Evolutionary conservation across 2,329 filamentous ascomycete species (phyloP).

Genomic region (Periconia macrospinosa): DNA sequence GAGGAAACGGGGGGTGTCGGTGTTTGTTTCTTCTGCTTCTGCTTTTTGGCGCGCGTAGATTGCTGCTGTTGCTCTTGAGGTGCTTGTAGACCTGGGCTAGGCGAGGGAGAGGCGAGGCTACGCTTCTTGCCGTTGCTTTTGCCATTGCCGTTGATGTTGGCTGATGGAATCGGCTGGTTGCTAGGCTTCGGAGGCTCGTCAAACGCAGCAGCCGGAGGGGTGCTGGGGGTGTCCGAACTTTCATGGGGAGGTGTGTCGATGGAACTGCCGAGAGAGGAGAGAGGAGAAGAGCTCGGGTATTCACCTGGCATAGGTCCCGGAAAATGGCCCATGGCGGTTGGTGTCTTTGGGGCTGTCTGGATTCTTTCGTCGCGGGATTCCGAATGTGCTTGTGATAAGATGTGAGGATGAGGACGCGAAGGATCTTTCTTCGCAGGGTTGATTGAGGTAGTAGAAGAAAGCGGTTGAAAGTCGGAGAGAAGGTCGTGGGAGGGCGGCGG

Average conservation of each 20-base stretch:
- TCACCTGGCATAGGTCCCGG: slow-evolving; percentile 1
- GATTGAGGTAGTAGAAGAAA: slow-evolving; percentile 2
- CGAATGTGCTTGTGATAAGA: neutral
- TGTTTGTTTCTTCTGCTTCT: slow-evolving; percentile 10
- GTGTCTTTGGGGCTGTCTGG: slow-evolving; percentile 1
- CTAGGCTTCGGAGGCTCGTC: neutral
- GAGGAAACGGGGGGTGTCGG: slow-evolving; percentile 11
- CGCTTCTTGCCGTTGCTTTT: slow-evolving; percentile 12
- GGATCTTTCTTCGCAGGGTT: neutral
- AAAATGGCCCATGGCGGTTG: slow-evolving; percentile 9
- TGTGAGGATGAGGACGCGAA: neutral
- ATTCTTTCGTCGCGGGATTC: slow-evolving; percentile 2
- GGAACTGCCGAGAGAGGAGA: slow-evolving; percentile 11
- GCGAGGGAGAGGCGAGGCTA: neutral
- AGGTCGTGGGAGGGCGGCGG: neutral
- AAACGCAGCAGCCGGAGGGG: neutral
- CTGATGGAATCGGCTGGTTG: neutral
- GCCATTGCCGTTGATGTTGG: neutral
- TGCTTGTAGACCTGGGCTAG: neutral
- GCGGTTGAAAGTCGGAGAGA: neutral
- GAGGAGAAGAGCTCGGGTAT: slow-evolving; percentile 10
- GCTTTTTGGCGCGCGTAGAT: neutral
- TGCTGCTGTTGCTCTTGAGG: neutral
- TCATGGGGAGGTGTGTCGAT: slow-evolving; percentile 1
- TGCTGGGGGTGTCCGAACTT: neutral